Evolutionary conservation across 148 eudicot genomes (phyloP), one percentile per base, ranked within the genome.

Genomic region (Vaccinium vitisidaea): DNA sequence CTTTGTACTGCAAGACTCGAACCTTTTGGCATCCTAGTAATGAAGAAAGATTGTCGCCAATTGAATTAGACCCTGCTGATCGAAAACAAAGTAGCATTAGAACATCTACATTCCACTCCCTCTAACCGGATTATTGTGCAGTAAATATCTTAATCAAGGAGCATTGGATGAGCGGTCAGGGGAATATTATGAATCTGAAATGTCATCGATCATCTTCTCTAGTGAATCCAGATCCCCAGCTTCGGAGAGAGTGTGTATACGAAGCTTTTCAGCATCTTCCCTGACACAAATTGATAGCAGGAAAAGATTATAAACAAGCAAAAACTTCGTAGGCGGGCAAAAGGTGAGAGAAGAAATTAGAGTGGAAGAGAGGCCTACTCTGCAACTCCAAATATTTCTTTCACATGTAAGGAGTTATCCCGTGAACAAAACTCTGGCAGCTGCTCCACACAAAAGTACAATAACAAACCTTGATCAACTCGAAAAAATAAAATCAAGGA

Each of bases 341-440:
- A 73, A 6, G 73, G 53, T 48, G 76, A 52, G 48, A 73, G n/a
- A 79, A 75, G 71, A 65, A 39, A 65, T 77, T 5, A 25, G 77
- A 87, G 77, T 50, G 87, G 7, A 88, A 61, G 86, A 12, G 90
- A 67, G 54, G 78, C 97, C 86, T 89, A 96, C 99, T 96, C 99
- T 83, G 99, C 91, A 75, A 96, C 99, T 48, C 99, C 98, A 82
- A 96, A 96, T 55, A 94, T 91, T 88, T 94, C 95, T 88, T 96
- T 96, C 87, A 96, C 94, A 23, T 89, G 86, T 77, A 93, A 89
- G 49, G 97, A 92, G 90, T 92, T 90, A 84, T 93, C 97, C 86
- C 84, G 90, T 15, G 92, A 92, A 89, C 98, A 96, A 85, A 96
- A 94, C 88, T 93, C 95, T 9, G 98, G 93, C 58, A 94, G 89